Evolutionary conservation across 495 filamentous ascomycete genomes (phyloP).

Genomic region (Neurospora discreta): DNA sequence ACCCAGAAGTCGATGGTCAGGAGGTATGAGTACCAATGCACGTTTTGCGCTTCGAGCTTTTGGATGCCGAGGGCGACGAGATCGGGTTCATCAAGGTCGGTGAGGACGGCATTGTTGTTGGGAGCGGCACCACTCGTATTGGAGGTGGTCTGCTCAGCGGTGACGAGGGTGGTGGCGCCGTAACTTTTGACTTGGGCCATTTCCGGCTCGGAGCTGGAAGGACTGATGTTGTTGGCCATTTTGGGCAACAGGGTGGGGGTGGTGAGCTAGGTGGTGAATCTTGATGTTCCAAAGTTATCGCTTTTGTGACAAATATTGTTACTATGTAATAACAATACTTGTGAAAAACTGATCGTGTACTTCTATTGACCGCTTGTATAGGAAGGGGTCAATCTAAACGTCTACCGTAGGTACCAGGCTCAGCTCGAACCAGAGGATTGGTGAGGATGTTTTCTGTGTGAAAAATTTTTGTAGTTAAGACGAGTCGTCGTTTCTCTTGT

Average conservation of each 20-base stretch:
- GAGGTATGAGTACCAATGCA: slow-evolving; percentile 68
- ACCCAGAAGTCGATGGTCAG: slow-evolving; percentile 79
- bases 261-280: slow-evolving; percentile 5
- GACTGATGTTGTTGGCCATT: slow-evolving; percentile 2
- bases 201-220: slow-evolving; percentile 6
- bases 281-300: background rate
- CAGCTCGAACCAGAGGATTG: background rate
- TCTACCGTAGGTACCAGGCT: background rate
- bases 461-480: background rate
- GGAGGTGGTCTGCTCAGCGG: slow-evolving; percentile 10
- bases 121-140: slow-evolving; percentile 8
- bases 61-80: slow-evolving; percentile 28
- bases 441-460: background rate
- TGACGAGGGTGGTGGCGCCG: slow-evolving; percentile 4
- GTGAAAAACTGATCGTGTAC: background rate
- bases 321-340: background rate
- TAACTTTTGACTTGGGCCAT: slow-evolving; percentile 4
- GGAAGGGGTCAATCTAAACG: slow-evolving; percentile 3
- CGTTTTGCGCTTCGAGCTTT: slow-evolving; percentile 36
- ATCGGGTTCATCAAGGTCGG: slow-evolving; percentile 1
- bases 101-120: background rate
- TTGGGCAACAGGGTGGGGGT: slow-evolving; percentile 6
- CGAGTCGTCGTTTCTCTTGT: slow-evolving; percentile 1
- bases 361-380: background rate
- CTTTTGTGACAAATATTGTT: background rate